phyloP scores from a whole-genome alignment of 208 protist species.

The Porcisia hertigi region DNA sequence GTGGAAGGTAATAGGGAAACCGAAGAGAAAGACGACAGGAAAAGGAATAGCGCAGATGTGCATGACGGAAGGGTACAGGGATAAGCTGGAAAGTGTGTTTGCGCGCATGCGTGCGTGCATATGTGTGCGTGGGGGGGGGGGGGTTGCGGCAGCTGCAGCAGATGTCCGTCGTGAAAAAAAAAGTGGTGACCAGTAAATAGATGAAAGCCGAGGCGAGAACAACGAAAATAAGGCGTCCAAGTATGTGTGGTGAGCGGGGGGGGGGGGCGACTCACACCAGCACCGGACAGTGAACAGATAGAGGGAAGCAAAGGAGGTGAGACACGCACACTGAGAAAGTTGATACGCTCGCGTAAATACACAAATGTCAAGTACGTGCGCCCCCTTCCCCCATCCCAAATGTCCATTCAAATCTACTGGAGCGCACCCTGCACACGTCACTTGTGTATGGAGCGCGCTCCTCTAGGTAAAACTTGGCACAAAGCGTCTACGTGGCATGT shows the following conservation, averaged over 20 bases:
- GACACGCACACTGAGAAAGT: neutral
- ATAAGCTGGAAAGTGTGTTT: too few species aligned
- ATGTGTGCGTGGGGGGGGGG: neutral
- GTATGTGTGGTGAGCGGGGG: neutral
- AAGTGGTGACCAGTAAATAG: neutral
- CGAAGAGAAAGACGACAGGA: slow-evolving; percentile 5
- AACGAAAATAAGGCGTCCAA: neutral
- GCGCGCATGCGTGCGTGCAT: neutral
- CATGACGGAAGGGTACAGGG: neutral
- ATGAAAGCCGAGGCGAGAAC: neutral
- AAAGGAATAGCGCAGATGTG: neutral
- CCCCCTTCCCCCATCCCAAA: too few species aligned
- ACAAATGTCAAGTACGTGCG: neutral
- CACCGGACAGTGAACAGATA: too few species aligned
- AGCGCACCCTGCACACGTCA: neutral
- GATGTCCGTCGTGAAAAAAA: neutral
- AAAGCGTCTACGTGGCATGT: slow-evolving; percentile 29
- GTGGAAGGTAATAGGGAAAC: neutral
- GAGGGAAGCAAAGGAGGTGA: too few species aligned
- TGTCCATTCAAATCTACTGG: neutral
- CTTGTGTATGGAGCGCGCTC: slow-evolving; percentile 8
- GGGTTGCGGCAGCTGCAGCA: neutral
- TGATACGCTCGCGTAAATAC: neutral
- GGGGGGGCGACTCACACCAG: too few species aligned
- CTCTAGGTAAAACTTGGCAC: slow-evolving; percentile 1